phyloP scores from a whole-genome alignment of 257 asterid genomes.

The Avicennia marina region DNA sequence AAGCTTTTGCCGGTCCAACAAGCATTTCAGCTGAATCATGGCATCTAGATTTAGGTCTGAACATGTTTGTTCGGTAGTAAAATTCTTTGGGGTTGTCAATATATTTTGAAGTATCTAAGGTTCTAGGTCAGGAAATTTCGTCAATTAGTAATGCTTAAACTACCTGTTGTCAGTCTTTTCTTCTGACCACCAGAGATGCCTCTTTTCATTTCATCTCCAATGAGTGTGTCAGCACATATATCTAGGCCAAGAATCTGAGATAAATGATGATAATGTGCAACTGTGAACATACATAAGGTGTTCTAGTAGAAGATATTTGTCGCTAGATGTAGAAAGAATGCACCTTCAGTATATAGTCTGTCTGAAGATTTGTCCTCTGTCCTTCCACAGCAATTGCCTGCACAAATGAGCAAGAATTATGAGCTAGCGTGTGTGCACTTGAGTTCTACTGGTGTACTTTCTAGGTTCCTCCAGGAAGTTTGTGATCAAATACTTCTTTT shows the following conservation, averaged over 20 bases:
- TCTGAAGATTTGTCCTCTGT: conserved; percentile 35
- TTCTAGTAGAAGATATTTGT: not conserved
- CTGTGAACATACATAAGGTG: not conserved
- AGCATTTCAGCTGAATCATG: conserved; percentile 48
- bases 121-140: not conserved
- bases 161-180: conserved; percentile 47
- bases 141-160: not conserved
- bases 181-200: conserved; percentile 55
- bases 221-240: conserved; percentile 35
- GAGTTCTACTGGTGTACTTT: no score
- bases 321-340: not conserved
- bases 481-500: not conserved
- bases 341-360: conserved; percentile 46
- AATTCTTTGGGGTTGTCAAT: no score
- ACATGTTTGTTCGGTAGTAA: no score
- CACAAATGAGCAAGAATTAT: conserved; percentile 4
- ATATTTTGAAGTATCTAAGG: no score
- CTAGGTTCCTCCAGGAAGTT: no score
- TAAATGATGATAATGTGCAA: not conserved
- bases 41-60: not conserved
- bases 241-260: conserved; percentile 49
- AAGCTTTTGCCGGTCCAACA: conserved; percentile 55
- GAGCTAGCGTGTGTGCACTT: no score
- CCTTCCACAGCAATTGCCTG: conserved; percentile 50
- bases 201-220: conserved; percentile 45